Percentiles rank a stretch among this genome's conserved stretches.
These are phyloP conservation scores for Agroathelia rolfsii DNA, from an alignment of 1,284 basidiomycete genomes.

Conservation along the genomic window DNA sequence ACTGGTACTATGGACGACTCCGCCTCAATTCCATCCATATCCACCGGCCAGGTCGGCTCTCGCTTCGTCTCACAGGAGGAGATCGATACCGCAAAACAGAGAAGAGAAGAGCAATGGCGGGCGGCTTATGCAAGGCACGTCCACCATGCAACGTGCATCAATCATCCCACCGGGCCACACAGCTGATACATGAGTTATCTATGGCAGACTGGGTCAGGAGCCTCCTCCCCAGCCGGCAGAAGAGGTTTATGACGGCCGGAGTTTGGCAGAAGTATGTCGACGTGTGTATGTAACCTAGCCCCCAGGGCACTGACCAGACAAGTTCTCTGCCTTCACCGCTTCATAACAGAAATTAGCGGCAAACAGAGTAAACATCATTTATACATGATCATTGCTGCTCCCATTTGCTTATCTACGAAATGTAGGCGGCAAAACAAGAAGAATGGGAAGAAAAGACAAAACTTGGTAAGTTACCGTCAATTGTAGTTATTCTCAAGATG, in stretches of 20 bases:
- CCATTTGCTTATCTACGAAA: slow-evolving; percentile 15
- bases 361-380: slow-evolving; percentile 49
- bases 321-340: too few relatives aligned
- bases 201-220: slow-evolving; percentile 77
- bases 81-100: slow-evolving; percentile 67
- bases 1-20: slow-evolving; percentile 26
- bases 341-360: slow-evolving; percentile 83
- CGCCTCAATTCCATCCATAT: slow-evolving; percentile 55
- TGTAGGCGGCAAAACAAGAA: slow-evolving; percentile 78
- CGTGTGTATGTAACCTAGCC: slow-evolving; percentile 11
- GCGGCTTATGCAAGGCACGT: slow-evolving; percentile 81
- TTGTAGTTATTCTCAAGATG: too few relatives aligned
- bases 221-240: slow-evolving; percentile 71
- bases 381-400: slow-evolving; percentile 8
- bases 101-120: slow-evolving; percentile 82
- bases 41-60: slow-evolving; percentile 58
- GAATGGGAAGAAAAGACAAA: slow-evolving; percentile 93
- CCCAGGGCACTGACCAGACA: slow-evolving; percentile 29
- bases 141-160: slow-evolving; percentile 12
- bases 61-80: slow-evolving; percentile 74
- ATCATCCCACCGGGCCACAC: slow-evolving; percentile 9
- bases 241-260: slow-evolving; percentile 78
- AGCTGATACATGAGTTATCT: slow-evolving; percentile 10
- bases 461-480: slow-evolving; percentile 57
- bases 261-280: slow-evolving; percentile 74